Evolutionary conservation across 441 rosid genomes (phyloP), one percentile per base, ranked within the genome.

Genomic region (Erodium texanum): DNA sequence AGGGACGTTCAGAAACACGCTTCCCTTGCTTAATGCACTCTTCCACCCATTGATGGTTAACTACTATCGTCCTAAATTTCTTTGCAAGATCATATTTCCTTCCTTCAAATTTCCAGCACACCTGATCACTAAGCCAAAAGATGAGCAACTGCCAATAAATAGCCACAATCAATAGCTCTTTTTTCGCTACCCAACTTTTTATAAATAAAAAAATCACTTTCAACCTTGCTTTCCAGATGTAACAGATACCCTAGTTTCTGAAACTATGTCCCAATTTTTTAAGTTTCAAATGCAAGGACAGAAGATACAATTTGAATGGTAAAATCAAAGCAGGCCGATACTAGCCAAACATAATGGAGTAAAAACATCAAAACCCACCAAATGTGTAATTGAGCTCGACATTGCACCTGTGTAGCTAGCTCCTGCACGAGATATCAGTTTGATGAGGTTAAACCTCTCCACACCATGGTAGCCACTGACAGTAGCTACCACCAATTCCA

Each of bases 1-100:
- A 92, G 45, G 91, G 88, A 15, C 61, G 68, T 75, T 89, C 98
- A 0, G 87, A 78, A 43, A 89, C 81, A 74, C 84, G 88, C 66
- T 75, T 83, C 58, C 90, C 84, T 80, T 85, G 72, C 82, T 74
- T 87, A 29, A 87, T 24, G 32, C 98, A 94, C 66, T 88, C 93
- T 80, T 92, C 96, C 0, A 89, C 71, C 99, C 99, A 94, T 34
- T 76, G 83, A 76, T 94, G 98, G 71, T 92, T 92, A 0, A 94
- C 94, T 1, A 89, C 70, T 24, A 65, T 66, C 0, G 85, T 80
- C 63, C 64, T 65, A 0, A 89, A 88, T 75, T 84, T 84, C 75
- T 75, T 85, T 0, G 97, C 91, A 58, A 89, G 87, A 24, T 76
- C 70, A 23, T 86, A 87, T 72, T 94, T 94, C 68, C 71, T 78